Evolutionary conservation across 129 eudicot species (phyloP), one percentile per base, ranked within the genome.

Genomic region (Erigeron canadensis): DNA sequence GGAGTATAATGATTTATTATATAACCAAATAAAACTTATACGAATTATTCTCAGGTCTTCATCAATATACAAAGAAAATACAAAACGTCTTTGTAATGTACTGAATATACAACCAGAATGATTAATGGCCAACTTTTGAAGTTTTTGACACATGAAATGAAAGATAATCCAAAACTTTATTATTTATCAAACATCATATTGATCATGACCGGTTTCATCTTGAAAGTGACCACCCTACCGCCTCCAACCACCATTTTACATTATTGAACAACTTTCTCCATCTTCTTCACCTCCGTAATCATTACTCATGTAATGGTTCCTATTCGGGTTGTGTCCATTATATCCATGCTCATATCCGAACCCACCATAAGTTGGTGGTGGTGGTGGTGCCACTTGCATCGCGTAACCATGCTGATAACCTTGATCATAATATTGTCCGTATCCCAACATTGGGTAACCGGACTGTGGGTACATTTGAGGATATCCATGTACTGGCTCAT

Each of bases 401-500:
- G 77, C 82, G 40, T 65, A 68, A 6, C 82, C 79, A 8, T 77
- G 81, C 17, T 83, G 83, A 48, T 72, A 51, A 28, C 88, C 80
- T 18, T 71, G 77, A 40, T 79, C 80, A 8, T 78, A 80, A 67
- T 83, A 83, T 6, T 78, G 84, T 40, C 76, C 84, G 66, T 86
- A 77, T 40, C 86, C 85, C 10, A 73, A 7, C 54, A 56, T 62
- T 2, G 85, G 83, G 28, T 75, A 56, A 63, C 61, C 61, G 7
- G 76, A 68, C 9, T 73, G 77, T 65, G 89, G 83, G 55, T 77
- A 78, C 79, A 80, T 77, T 13, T 63, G 77, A 54, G 89, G 83
- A 22, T 77, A 78, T 18, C 86, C 86, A 10, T 63, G 77, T 11
- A 50, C 74, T 0, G 80, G 76, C 46, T 53, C 55, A 40, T 59